Percentiles rank a stretch among this genome's conserved stretches.
Evolutionary conservation across 108 stramenopile species (phyloP).

Genomic region (Skeletonema grethae): DNA sequence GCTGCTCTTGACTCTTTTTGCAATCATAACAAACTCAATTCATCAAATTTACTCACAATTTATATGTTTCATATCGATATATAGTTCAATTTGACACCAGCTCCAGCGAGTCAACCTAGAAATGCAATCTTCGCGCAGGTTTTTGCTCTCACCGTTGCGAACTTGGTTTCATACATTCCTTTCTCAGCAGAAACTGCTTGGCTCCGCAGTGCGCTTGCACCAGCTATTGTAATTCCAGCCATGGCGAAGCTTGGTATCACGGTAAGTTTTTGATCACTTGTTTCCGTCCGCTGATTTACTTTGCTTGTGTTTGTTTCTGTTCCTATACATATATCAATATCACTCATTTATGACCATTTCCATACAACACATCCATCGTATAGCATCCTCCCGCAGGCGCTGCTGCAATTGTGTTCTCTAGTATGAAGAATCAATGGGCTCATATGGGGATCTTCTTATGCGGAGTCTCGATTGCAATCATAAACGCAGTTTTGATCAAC

Average conservation of each 20-base stretch:
- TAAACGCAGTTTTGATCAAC: slow-evolving; percentile 53
- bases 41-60: too few relatives aligned
- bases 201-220: slow-evolving; percentile 32
- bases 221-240: slow-evolving; percentile 42
- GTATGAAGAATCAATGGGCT: slow-evolving; percentile 21
- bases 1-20: too few relatives aligned
- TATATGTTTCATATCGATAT: too few relatives aligned
- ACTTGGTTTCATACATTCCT: slow-evolving; percentile 31
- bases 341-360: too few relatives aligned
- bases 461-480: slow-evolving; percentile 32
- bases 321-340: too few relatives aligned
- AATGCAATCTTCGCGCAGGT: slow-evolving; percentile 50
- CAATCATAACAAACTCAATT: too few relatives aligned
- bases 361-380: too few relatives aligned
- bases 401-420: slow-evolving; percentile 35
- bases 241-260: slow-evolving; percentile 57
- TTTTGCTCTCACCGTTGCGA: slow-evolving; percentile 27
- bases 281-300: too few relatives aligned
- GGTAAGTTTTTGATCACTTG: neutral
- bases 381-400: slow-evolving; percentile 46
- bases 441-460: slow-evolving; percentile 34
- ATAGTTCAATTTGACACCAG: slow-evolving; percentile 63
- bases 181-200: slow-evolving; percentile 22
- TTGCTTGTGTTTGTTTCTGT: too few relatives aligned
- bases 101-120: slow-evolving; percentile 64